These are phyloP conservation scores for Blastobotrys americana DNA, from an alignment of 805 yeast genomes.

Conservation along the genomic window DNA sequence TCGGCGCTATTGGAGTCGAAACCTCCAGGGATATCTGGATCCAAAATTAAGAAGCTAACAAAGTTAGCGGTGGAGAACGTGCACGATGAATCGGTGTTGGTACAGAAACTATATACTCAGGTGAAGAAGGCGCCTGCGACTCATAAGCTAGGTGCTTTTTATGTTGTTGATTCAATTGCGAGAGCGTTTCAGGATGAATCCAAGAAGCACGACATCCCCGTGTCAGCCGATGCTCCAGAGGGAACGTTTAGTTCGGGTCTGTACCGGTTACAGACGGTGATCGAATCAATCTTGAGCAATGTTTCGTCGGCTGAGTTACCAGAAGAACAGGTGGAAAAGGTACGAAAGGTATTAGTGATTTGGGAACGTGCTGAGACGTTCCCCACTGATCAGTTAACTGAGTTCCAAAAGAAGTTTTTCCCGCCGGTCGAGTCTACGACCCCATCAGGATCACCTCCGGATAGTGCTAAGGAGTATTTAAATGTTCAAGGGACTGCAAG, in stretches of 20 bases:
- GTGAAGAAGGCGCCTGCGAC: constrained; percentile 67
- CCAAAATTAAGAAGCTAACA: constrained; percentile 82
- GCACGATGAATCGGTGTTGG: constrained; percentile 46
- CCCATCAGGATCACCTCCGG: constrained; percentile 63
- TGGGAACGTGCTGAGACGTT: constrained; percentile 88
- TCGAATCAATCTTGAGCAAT: constrained; percentile 57
- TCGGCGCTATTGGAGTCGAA: constrained; percentile 27
- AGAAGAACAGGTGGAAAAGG: constrained; percentile 44
- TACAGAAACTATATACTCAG: constrained; percentile 53
- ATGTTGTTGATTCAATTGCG: constrained; percentile 87
- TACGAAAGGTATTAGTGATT: constrained; percentile 77
- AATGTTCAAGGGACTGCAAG: constrained; percentile 5
- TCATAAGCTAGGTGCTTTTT: constrained; percentile 85
- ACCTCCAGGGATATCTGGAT: constrained; percentile 90
- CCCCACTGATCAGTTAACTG: constrained; percentile 44
- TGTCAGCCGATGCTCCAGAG: constrained; percentile 45
- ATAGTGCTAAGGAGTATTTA: constrained; percentile 17
- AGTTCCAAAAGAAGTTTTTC: constrained; percentile 54
- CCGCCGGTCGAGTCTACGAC: constrained; percentile 43
- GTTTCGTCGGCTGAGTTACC: constrained; percentile 28
- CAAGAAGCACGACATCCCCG: constrained; percentile 44
- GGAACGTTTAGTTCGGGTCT: constrained; percentile 75
- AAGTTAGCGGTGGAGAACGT: constrained; percentile 69
- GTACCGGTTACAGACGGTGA: constrained; percentile 52
- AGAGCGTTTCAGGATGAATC: constrained; percentile 78